phyloP scores from a whole-genome alignment of 768 basidiomycete genomes.

The Phylloporus sp. region DNA sequence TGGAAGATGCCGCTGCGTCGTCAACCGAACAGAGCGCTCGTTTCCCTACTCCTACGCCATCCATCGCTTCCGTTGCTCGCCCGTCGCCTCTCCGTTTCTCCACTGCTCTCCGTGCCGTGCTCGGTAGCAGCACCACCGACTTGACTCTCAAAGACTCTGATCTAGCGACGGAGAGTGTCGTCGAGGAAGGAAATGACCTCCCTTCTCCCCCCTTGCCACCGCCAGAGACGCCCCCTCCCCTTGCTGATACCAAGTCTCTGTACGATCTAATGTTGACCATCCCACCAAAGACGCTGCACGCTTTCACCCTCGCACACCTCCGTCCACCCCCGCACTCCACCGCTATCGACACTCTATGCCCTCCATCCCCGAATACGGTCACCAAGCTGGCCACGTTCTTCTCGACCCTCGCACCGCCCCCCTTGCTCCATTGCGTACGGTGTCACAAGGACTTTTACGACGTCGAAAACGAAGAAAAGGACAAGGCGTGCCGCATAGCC shows the following conservation, averaged over 20 bases:
- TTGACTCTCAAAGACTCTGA: slow-evolving; percentile 18
- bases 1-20: slow-evolving; percentile 8
- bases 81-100: slow-evolving; percentile 23
- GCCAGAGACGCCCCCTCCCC: slow-evolving; percentile 31
- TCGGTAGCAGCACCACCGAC: slow-evolving; percentile 21
- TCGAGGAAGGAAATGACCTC: slow-evolving; percentile 3
- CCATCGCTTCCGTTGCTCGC: slow-evolving; percentile 32
- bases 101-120: slow-evolving; percentile 9
- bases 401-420: slow-evolving; percentile 57
- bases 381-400: slow-evolving; percentile 55
- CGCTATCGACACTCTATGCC: slow-evolving; percentile 7
- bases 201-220: slow-evolving; percentile 18
- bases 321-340: slow-evolving; percentile 14
- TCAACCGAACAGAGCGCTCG: slow-evolving; percentile 24
- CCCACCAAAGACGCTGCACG: slow-evolving; percentile 62
- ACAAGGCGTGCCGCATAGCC: slow-evolving; percentile 60
- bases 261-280: slow-evolving; percentile 51
- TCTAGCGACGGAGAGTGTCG: slow-evolving; percentile 2
- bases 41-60: slow-evolving; percentile 53
- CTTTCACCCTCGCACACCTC: slow-evolving; percentile 54
- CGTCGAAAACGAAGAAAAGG: slow-evolving; percentile 58
- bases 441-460: slow-evolving; percentile 70
- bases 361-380: slow-evolving; percentile 37
- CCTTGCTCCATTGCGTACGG: slow-evolving; percentile 65
- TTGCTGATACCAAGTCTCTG: slow-evolving; percentile 43